phyloP scores from a whole-genome alignment of 2,329 filamentous ascomycete genomes.

The Botryotinia globosa region DNA sequence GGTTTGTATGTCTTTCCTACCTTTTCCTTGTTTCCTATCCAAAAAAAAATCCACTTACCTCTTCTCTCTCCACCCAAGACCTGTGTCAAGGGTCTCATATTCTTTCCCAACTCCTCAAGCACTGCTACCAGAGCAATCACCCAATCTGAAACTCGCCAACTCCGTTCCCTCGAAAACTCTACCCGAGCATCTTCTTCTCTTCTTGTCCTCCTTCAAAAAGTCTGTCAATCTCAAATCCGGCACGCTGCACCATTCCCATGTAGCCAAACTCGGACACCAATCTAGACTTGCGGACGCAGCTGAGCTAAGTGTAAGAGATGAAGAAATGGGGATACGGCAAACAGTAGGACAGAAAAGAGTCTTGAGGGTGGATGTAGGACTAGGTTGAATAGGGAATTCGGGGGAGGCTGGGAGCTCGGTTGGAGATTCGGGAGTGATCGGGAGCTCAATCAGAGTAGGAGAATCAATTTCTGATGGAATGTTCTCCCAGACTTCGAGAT shows the following conservation, averaged over 20 bases:
- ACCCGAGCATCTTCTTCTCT: not conserved
- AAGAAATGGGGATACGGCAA: not conserved
- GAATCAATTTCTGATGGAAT: too few relatives aligned
- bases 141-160: not conserved
- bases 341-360: not conserved
- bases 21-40: not conserved
- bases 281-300: not conserved
- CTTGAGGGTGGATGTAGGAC: too few relatives aligned
- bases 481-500: not conserved
- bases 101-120: not conserved
- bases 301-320: not conserved
- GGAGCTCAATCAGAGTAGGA: not conserved
- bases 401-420: too few relatives aligned
- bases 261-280: not conserved
- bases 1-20: not conserved
- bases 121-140: not conserved
- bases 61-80: not conserved
- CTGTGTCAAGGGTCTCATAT: not conserved
- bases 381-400: not conserved
- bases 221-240: conserved; percentile 6
- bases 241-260: conserved; percentile 12
- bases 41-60: not conserved
- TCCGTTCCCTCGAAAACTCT: not conserved
- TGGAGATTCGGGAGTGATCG: not conserved
- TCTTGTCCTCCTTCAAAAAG: not conserved